Evolutionary conservation across 1,139 yeast species (phyloP).

Genomic region (Trichomonascaceae sp.): DNA sequence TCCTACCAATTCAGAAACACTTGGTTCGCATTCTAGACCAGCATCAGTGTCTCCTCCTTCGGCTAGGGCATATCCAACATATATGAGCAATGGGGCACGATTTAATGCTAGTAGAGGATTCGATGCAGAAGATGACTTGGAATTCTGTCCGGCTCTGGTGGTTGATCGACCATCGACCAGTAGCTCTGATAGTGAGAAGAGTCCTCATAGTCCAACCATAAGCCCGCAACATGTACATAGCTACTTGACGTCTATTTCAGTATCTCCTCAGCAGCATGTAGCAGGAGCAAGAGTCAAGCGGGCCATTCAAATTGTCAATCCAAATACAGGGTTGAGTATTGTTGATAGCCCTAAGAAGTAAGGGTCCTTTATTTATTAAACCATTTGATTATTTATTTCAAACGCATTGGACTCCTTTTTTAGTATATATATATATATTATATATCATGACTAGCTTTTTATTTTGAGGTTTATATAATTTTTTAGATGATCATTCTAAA

Average conservation of each 20-base stretch:
- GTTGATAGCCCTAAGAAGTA: background rate
- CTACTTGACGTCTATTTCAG: constrained; percentile 13
- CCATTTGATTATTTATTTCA: background rate
- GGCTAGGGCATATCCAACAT: constrained; percentile 21
- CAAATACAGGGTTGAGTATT: constrained; percentile 62
- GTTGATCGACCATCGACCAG: constrained; percentile 9
- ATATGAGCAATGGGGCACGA: constrained; percentile 29
- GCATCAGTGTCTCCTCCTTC: constrained; percentile 29
- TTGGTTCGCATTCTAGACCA: constrained; percentile 15
- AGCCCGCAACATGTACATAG: constrained; percentile 11
- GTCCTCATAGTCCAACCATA: constrained; percentile 5
- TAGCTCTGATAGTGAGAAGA: constrained; percentile 11
- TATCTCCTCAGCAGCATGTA: constrained; percentile 11
- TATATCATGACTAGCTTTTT: background rate
- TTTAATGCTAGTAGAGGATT: constrained; percentile 62
- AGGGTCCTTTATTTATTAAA: background rate
- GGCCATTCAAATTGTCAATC: constrained; percentile 72
- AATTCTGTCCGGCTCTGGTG: constrained; percentile 44
- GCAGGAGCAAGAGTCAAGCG: constrained; percentile 24
- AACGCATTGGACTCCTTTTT: background rate
- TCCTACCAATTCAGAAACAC: background rate
- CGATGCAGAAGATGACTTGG: constrained; percentile 64
- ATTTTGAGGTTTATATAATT: background rate
- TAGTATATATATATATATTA: background rate
- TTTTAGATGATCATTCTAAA: background rate